Conservation (phyloP, 192 early-diverging fungal genomes). For the Pilaira anomala region DNA sequence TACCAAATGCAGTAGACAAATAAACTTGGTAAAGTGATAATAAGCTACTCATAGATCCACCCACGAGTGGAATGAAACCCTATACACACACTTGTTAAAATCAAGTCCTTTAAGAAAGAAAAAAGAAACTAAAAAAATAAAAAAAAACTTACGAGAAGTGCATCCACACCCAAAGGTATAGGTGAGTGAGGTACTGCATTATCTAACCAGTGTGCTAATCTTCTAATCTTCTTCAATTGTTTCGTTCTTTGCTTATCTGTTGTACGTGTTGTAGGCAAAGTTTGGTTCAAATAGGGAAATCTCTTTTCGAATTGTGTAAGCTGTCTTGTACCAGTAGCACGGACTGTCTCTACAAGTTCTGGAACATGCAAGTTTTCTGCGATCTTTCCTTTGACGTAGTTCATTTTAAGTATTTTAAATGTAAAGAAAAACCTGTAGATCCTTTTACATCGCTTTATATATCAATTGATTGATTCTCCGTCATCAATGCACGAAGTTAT, state of each 20-base stretch:
- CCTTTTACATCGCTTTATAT: too few species aligned
- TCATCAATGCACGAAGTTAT: too few species aligned
- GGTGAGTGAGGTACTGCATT: conserved; percentile 27
- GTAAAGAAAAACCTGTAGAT: too few species aligned
- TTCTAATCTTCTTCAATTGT: conserved; percentile 13
- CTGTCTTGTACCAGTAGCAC: background rate
- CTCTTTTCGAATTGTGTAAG: background rate
- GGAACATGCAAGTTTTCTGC: background rate
- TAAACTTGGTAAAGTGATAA: conserved; percentile 21
- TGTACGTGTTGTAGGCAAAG: background rate
- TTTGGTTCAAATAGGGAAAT: conserved; percentile 11
- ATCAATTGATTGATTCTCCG: too few species aligned
- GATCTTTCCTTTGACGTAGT: conserved; percentile 8
- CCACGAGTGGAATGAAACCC: conserved; percentile 29
- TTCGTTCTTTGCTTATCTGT: conserved; percentile 1
- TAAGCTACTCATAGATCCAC: conserved; percentile 11
- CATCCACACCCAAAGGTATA: conserved; percentile 26
- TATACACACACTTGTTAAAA: background rate
- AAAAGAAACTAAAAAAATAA: background rate
- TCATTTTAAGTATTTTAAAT: background rate
- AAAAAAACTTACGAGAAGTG: conserved; percentile 15
- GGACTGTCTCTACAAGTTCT: background rate
- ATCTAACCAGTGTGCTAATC: conserved; percentile 21
- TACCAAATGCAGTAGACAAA: conserved; percentile 21
- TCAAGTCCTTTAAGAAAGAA: background rate